These are phyloP conservation scores for Epichloe sp. DNA, from an alignment of 2,329 filamentous ascomycete species.

Conservation along the genomic window DNA sequence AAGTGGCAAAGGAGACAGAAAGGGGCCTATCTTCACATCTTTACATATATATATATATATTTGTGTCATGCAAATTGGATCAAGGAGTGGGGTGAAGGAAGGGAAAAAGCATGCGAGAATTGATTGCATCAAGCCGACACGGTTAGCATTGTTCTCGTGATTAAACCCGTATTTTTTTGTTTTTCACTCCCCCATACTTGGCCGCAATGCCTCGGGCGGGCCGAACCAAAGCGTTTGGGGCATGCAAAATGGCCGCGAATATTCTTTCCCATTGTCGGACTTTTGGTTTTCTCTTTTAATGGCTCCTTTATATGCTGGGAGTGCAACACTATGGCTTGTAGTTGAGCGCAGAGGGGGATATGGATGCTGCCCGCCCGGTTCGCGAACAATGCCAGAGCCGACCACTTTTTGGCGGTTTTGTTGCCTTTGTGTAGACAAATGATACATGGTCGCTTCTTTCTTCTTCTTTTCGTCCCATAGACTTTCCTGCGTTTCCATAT, in stretches of 20 bases:
- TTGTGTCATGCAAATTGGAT: slow-evolving; percentile 6
- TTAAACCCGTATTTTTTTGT: neutral
- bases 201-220: neutral
- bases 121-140: slow-evolving; percentile 1
- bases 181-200: neutral
- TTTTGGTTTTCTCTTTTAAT: neutral
- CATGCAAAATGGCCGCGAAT: neutral
- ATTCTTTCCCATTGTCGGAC: neutral
- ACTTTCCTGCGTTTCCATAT: slow-evolving; percentile 2
- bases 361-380: neutral
- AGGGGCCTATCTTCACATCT: neutral
- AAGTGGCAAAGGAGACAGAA: neutral
- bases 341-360: neutral
- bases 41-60: slow-evolving; percentile 1
- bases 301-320: neutral
- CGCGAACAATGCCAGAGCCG: neutral
- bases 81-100: slow-evolving; percentile 1
- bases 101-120: slow-evolving; percentile 1
- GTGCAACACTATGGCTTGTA: neutral
- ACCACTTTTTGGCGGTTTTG: neutral
- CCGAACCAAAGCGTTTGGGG: neutral
- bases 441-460: neutral
- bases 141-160: slow-evolving; percentile 3
- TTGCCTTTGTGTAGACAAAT: slow-evolving; percentile 1
- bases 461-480: neutral